Percentiles rank a stretch among this genome's conserved stretches.
Evolutionary conservation across 495 filamentous ascomycete species (phyloP).

Genomic region (Cladorrhinum samala): DNA sequence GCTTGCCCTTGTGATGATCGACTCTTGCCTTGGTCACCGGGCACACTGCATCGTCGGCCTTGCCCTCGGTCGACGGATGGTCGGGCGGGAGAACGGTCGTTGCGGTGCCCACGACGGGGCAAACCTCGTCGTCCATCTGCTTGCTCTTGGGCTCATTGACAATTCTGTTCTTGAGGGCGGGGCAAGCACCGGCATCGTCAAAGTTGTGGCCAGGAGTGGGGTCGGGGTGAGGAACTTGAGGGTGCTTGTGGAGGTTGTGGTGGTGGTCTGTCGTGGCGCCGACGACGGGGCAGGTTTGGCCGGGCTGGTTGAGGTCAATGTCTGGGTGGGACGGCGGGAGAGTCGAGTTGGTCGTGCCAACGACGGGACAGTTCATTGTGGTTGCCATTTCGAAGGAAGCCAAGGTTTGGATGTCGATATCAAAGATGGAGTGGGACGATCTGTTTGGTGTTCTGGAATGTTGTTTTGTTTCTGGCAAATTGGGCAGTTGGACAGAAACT

Average conservation of each 20-base stretch:
- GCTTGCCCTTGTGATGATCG: conserved; percentile 41
- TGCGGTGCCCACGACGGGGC: conserved; percentile 42
- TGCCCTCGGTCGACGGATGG: conserved; percentile 38
- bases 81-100: conserved; percentile 41
- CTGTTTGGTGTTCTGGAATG: background rate
- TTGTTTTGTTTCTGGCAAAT: background rate
- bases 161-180: conserved; percentile 28
- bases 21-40: conserved; percentile 45
- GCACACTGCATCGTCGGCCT: conserved; percentile 39
- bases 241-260: conserved; percentile 38
- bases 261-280: conserved; percentile 44
- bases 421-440: background rate
- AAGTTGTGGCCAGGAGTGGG: conserved; percentile 16
- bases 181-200: conserved; percentile 40
- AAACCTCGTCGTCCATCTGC: conserved; percentile 42
- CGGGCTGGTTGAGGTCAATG: conserved; percentile 5
- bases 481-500: background rate
- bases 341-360: conserved; percentile 32
- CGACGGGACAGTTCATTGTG: conserved; percentile 29
- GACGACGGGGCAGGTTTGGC: conserved; percentile 27
- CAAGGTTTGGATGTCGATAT: no score
- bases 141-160: conserved; percentile 39
- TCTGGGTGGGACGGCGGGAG: conserved; percentile 3
- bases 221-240: conserved; percentile 27
- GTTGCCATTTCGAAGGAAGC: conserved; percentile 21